Evolutionary conservation across 2,329 filamentous ascomycete species (phyloP).

Genomic region (Scedosporium dehoogii): DNA sequence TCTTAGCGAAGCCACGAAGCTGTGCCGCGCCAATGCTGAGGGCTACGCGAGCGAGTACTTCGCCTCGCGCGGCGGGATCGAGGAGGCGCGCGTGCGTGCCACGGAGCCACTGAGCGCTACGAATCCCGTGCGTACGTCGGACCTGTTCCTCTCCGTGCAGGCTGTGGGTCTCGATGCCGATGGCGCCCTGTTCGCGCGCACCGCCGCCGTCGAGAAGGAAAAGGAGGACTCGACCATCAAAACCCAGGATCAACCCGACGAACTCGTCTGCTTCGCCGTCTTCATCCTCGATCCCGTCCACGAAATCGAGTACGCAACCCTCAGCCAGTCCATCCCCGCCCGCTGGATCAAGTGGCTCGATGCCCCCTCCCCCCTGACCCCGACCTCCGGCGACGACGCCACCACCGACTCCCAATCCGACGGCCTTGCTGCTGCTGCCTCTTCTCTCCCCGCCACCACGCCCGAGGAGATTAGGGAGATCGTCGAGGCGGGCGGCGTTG

Average conservation of each 20-base stretch:
- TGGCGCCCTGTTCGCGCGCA: slow-evolving; percentile 56
- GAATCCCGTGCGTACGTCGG: slow-evolving; percentile 84
- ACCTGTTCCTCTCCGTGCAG: slow-evolving; percentile 94
- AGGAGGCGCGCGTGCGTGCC: slow-evolving; percentile 69
- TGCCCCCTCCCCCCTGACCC: slow-evolving; percentile 50
- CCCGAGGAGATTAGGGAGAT: slow-evolving; percentile 85
- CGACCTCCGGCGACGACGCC: slow-evolving; percentile 38
- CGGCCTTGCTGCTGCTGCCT: slow-evolving; percentile 23
- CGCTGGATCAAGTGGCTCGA: slow-evolving; percentile 92
- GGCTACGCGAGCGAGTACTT: slow-evolving; percentile 82
- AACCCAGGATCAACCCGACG: slow-evolving; percentile 44
- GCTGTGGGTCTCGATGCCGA: slow-evolving; percentile 61
- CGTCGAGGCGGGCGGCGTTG: slow-evolving; percentile 63
- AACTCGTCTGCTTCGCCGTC: slow-evolving; percentile 62
- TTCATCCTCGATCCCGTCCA: slow-evolving; percentile 85
- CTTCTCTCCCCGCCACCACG: slow-evolving; percentile 21
- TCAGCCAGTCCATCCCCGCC: slow-evolving; percentile 74
- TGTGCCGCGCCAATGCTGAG: slow-evolving; percentile 82
- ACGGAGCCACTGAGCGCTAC: slow-evolving; percentile 69
- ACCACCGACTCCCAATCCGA: slow-evolving; percentile 32
- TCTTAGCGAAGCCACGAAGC: slow-evolving; percentile 77
- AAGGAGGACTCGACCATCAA: slow-evolving; percentile 43
- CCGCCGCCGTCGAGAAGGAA: slow-evolving; percentile 41
- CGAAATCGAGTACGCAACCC: slow-evolving; percentile 71
- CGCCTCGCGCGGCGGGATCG: slow-evolving; percentile 63